These are phyloP conservation scores for Gaultheria prostrata DNA, from an alignment of 148 eudicot genomes.

Conservation along the genomic window DNA sequence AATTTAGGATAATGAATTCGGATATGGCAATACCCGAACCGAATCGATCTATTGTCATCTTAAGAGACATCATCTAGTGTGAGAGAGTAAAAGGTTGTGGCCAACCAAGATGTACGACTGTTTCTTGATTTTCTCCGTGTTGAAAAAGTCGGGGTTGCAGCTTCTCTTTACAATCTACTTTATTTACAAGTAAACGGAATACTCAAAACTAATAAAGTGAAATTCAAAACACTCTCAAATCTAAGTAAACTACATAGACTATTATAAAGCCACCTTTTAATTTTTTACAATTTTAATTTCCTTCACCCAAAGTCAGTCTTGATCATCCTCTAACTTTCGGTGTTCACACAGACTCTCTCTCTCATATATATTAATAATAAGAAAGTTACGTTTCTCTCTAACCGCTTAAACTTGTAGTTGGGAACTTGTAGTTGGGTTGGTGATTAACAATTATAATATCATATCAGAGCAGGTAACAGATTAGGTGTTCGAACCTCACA, in stretches of 20 bases:
- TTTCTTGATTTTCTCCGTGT: background rate
- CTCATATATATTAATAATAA: too few species aligned
- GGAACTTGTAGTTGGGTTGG: too few species aligned
- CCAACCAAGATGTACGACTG: conserved; percentile 11
- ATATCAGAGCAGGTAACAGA: too few species aligned
- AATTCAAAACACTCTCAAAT: background rate
- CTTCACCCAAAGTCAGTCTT: background rate
- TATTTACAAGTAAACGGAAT: background rate
- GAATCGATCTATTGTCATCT: too few species aligned
- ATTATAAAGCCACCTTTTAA: conserved; percentile 5
- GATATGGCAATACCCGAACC: too few species aligned
- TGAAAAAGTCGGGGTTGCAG: background rate
- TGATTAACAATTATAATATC: too few species aligned
- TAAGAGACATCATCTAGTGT: too few species aligned
- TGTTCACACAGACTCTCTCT: background rate
- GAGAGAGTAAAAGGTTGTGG: background rate
- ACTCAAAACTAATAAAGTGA: background rate
- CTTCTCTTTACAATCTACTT: background rate
- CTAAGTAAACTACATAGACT: background rate
- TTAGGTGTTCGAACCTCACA: too few species aligned
- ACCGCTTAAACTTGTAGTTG: too few species aligned
- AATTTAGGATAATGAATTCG: too few species aligned
- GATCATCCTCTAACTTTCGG: background rate
- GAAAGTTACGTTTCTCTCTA: too few species aligned
- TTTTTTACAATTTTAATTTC: background rate